Percentiles rank a stretch among this genome's conserved stretches.
Evolutionary conservation across 345 rosid genomes (phyloP).

Genomic region (Stellera chamaejasme): DNA sequence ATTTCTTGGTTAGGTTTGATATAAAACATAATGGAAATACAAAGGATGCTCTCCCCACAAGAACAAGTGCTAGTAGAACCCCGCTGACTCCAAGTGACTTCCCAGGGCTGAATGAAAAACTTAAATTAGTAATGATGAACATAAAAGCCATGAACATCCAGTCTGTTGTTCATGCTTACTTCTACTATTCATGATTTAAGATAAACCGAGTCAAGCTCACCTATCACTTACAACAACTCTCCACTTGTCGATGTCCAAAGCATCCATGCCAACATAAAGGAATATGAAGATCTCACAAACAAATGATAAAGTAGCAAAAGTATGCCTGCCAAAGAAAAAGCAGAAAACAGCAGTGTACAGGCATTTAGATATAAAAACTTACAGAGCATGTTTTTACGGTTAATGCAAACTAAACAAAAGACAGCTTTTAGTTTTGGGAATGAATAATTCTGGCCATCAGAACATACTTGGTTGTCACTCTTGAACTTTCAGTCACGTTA

Average conservation of each 20-base stretch:
- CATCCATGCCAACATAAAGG: conserved; percentile 98
- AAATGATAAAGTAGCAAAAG: conserved; percentile 87
- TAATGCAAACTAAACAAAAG: background rate
- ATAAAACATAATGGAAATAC: conserved; percentile 80
- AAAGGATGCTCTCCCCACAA: conserved; percentile 86
- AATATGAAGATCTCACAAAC: conserved; percentile 93
- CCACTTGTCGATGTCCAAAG: conserved; percentile 95
- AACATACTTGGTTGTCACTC: conserved; percentile 83
- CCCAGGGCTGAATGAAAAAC: conserved; percentile 50
- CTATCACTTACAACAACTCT: conserved; percentile 51
- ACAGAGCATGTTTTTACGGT: background rate
- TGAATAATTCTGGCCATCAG: conserved; percentile 1
- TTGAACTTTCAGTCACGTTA: conserved; percentile 81
- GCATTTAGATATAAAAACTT: background rate
- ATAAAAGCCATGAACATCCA: background rate
- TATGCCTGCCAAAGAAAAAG: conserved; percentile 44
- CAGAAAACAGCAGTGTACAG: conserved; percentile 5
- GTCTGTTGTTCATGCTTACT: background rate
- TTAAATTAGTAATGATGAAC: background rate
- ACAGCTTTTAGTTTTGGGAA: background rate
- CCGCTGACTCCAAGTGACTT: conserved; percentile 71
- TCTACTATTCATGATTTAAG: background rate
- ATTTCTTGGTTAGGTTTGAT: conserved; percentile 77
- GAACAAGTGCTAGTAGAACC: conserved; percentile 64
- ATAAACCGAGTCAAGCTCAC: conserved; percentile 27